These are phyloP conservation scores for Solanum pimpinellifolium DNA, from an alignment of 257 asterid genomes.

Conservation along the genomic window DNA sequence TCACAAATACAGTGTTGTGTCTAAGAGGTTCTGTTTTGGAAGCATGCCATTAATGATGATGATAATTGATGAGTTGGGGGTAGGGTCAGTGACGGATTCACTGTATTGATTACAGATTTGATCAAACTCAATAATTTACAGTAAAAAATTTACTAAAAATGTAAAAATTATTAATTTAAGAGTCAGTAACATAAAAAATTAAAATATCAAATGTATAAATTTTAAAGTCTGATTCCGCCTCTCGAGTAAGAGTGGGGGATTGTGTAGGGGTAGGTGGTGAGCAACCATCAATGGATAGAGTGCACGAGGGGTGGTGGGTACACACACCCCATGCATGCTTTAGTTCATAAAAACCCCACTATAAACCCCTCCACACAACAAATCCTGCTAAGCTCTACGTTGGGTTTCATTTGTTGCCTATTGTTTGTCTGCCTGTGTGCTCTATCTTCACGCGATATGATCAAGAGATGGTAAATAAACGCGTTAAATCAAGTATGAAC, in stretches of 20 bases:
- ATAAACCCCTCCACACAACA: not conserved
- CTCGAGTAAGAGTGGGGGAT: not conserved
- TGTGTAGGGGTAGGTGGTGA: slow-evolving; percentile 23
- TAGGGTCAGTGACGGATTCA: not conserved
- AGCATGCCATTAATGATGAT: slow-evolving; percentile 57
- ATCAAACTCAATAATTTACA: not conserved
- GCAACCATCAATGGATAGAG: slow-evolving; percentile 47
- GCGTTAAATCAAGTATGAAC: not conserved
- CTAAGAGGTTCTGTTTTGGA: slow-evolving; percentile 19
- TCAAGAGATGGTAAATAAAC: not conserved
- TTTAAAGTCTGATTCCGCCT: fast-evolving
- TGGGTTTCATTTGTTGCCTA: not conserved
- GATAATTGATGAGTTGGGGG: slow-evolving; percentile 7
- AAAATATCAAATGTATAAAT: fast-evolving
- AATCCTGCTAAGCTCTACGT: not conserved
- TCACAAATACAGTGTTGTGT: not conserved
- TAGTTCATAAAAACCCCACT: slow-evolving; percentile 9
- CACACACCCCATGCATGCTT: not conserved
- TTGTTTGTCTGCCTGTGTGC: not conserved
- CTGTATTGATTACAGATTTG: not conserved
- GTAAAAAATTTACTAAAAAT: not conserved
- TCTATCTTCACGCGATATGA: not conserved
- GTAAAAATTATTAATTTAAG: not conserved
- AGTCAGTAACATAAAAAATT: not conserved
- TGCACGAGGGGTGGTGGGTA: slow-evolving; percentile 62